Evolutionary conservation across 1,139 yeast genomes (phyloP).

Genomic region (Zhuliangozyma parablackwelliae): DNA sequence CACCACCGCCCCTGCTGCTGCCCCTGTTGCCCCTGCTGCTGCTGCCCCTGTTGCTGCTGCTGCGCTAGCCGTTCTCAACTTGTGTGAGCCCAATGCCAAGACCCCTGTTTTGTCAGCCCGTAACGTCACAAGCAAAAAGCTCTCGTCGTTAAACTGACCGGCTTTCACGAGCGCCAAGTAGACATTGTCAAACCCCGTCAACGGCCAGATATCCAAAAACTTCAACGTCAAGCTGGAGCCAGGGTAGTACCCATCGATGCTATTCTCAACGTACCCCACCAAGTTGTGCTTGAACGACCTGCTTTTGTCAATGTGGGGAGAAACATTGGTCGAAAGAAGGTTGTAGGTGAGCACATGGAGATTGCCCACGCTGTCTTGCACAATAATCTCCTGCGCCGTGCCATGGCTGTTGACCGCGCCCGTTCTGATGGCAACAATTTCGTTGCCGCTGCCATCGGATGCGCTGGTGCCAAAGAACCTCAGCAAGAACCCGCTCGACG

Average conservation of each 20-base stretch:
- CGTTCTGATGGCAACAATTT: constrained; percentile 56
- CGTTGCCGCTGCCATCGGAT: constrained; percentile 23
- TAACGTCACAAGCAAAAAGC: constrained; percentile 51
- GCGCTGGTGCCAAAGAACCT: constrained; percentile 15
- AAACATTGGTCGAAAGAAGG: constrained; percentile 27
- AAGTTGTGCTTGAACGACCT: constrained; percentile 27
- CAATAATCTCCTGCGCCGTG: constrained; percentile 33
- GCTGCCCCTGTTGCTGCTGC: too few species aligned
- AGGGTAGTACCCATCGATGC: constrained; percentile 38
- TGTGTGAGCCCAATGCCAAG: constrained; percentile 58
- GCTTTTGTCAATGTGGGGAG: constrained; percentile 23
- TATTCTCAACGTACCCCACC: constrained; percentile 26
- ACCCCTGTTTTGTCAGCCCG: constrained; percentile 52
- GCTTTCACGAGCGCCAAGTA: constrained; percentile 43
- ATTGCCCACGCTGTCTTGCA: constrained; percentile 44
- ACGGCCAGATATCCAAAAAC: constrained; percentile 54
- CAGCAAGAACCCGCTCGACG: constrained; percentile 22
- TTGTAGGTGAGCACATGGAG: constrained; percentile 32
- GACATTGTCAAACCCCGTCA: constrained; percentile 28
- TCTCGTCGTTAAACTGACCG: constrained; percentile 17
- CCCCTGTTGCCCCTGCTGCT: too few species aligned
- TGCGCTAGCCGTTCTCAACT: constrained; percentile 30
- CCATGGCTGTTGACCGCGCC: constrained; percentile 56
- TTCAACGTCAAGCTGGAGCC: constrained; percentile 27
- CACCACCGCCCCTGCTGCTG: too few species aligned